Conservation (phyloP, 139 green algal genomes). For the Deuterostichococcus epilithicus region DNA sequence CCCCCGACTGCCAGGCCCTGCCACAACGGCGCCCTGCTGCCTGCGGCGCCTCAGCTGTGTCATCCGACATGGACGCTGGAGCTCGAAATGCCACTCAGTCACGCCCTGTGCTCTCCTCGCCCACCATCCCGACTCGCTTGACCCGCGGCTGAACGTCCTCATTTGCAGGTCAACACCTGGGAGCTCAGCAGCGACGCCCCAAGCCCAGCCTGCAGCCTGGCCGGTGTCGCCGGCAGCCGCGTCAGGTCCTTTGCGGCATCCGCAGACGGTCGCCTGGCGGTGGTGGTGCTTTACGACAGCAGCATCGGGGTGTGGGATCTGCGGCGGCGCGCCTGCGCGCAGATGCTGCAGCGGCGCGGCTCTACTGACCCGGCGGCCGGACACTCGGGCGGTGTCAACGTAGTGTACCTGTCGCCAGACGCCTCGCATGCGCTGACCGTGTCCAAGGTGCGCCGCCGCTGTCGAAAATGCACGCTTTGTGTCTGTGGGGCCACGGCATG, state of each 20-base stretch:
- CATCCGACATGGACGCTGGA: no score
- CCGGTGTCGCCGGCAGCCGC: constrained; percentile 37
- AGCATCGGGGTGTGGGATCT: constrained; percentile 65
- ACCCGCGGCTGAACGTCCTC: neutral
- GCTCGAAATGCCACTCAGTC: no score
- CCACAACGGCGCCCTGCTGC: no score
- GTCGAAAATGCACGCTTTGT: no score
- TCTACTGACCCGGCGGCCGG: constrained; percentile 29
- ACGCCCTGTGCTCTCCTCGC: no score
- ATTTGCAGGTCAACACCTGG: constrained; percentile 35
- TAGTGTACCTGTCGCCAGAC: constrained; percentile 35
- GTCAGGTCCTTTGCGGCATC: constrained; percentile 53
- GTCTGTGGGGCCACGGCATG: no score
- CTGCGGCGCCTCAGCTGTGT: no score
- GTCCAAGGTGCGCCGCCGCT: constrained; percentile 34
- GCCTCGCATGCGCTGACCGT: constrained; percentile 49
- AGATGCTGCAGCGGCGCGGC: constrained; percentile 56
- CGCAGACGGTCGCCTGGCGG: constrained; percentile 21
- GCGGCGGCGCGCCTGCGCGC: constrained; percentile 12
- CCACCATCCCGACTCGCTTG: no score
- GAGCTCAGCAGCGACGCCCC: constrained; percentile 10
- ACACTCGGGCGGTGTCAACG: constrained; percentile 64
- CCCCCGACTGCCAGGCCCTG: no score
- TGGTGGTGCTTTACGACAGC: constrained; percentile 58
- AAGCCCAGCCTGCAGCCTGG: neutral